Base-by-base conservation (phyloP, 1,139 yeast genomes). In the Nakaseomyces nivariensis region DNA sequence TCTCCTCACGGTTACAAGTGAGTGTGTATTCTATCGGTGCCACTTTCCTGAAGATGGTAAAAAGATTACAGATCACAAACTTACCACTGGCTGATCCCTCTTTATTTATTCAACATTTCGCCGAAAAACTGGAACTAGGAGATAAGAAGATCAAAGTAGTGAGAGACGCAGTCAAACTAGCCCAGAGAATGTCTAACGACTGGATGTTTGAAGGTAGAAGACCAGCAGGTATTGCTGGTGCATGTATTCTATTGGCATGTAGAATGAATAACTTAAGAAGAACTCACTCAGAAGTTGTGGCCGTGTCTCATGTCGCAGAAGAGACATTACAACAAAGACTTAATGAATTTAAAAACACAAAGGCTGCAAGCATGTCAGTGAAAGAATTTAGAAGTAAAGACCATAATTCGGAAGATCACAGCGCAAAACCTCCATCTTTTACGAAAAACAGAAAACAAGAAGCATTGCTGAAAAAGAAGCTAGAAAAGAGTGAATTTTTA, bases 161-260 rank as follows among this genome's bases (percentile, higher is more conserved):
- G 33, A 77, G 77, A 50, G 98, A 94, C 66, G 97, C 98, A 0
- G 82, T 82, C 7, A 79, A 83, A 58, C 71, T 92, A 37, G 96
- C 96, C 1, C 88, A 81, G 61, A 74, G 96, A 58, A 92, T 92
- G 99, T 76, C 90, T 25, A 78, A 82, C 47, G 98, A 92, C 64
- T 92, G 97, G 97, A 85, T 92, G 56, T 86, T 84, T 62, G 95
- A 88, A 66, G 99, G 99, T 34, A 78, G 99, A 64, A 76, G 98
- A 54, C 98, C 98, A 0, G 97, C 98, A 0, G 98, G 99, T 61
- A 79, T 92, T 48, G 98, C 98, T 0, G 99, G 98, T 31, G 98
- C 98, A 0, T 89, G 97, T 67, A 76, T 92, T 2, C 67, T 94
- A 47, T 70, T 92, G 48, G 98, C 99, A 0, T 92, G 97, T 3